Evolutionary conservation across 345 rosid genomes (phyloP), one percentile per base, ranked within the genome.

Genomic region (Brassica carinata): DNA sequence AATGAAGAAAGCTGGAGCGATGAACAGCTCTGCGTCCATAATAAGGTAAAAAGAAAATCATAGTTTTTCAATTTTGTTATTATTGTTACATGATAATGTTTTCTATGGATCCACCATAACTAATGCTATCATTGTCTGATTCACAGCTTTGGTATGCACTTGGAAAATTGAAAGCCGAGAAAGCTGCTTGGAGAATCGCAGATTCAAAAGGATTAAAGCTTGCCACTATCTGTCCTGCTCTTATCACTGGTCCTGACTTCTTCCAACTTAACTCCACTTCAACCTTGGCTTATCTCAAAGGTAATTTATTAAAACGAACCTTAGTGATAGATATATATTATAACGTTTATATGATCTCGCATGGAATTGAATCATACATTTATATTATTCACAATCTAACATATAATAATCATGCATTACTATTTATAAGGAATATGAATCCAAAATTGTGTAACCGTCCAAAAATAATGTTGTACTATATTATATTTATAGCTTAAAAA

Each of bases 111-210:
- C 15, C 15, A 53, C 10, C 23, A 36, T 26, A 40, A 19, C 30
- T 57, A 58, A 66, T 30, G 13, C 15, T 62, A 69, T 19, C 13
- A 33, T 9, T 1, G 1, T 30, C 62, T 55, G 2, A 26, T 70
- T 13, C 23, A 71, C 87, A 92, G 97, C 90, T 92, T 3, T 88
- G 98, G 94, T 90, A 90, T 84, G 96, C 98, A 1, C 77, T 93
- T 77, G 99, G 98, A n/a, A 96, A 93, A 84, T 84, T 91, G n/a
- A 89, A 77, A 81, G 95, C 98, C 2, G 99, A 95, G 87, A 83
- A 83, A 76, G 74, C 74, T 30, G 85, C 85, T 2, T 89, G 94
- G 91, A 86, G 81, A 66, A 80, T 85, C n/a, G 89, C 96, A 2
- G 82, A 87, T 29, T 87, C 85, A 61, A 75, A 68, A 14, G 94